phyloP scores from a whole-genome alignment of 225 moss, liverwort and hornwort species.

The Pseudisothecium myosuroides region DNA sequence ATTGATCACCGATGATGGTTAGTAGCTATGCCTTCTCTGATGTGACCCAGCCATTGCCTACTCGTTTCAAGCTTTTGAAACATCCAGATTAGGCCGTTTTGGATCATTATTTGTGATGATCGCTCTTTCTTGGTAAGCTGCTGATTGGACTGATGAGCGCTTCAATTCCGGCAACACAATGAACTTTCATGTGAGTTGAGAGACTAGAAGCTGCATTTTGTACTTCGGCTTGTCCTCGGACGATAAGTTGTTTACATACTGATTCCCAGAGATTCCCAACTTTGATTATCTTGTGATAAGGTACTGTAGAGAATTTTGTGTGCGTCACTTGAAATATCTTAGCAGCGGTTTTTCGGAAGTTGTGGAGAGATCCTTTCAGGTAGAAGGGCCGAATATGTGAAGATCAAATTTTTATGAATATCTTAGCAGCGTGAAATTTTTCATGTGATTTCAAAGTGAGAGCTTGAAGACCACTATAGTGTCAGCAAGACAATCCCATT shows the following conservation, averaged over 20 bases:
- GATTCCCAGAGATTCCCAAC: background rate
- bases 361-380: background rate
- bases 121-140: background rate
- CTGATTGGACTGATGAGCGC: background rate
- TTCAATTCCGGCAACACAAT: background rate
- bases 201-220: background rate
- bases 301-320: too few species aligned
- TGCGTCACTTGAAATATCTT: background rate
- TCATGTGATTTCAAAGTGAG: background rate
- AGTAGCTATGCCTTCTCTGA: background rate
- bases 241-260: background rate
- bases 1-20: background rate
- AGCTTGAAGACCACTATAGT: background rate
- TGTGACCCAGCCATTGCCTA: background rate
- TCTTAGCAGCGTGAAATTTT: background rate
- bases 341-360: background rate
- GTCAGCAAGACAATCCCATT: background rate
- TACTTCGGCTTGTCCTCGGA: background rate
- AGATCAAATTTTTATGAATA: background rate
- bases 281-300: background rate
- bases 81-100: background rate
- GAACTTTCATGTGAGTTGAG: background rate
- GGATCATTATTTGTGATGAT: background rate
- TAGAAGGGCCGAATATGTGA: too few species aligned
- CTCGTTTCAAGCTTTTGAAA: background rate